Base-by-base conservation (phyloP, 2,329 filamentous ascomycete genomes). In the Neopestalotiopsis sp. region DNA sequence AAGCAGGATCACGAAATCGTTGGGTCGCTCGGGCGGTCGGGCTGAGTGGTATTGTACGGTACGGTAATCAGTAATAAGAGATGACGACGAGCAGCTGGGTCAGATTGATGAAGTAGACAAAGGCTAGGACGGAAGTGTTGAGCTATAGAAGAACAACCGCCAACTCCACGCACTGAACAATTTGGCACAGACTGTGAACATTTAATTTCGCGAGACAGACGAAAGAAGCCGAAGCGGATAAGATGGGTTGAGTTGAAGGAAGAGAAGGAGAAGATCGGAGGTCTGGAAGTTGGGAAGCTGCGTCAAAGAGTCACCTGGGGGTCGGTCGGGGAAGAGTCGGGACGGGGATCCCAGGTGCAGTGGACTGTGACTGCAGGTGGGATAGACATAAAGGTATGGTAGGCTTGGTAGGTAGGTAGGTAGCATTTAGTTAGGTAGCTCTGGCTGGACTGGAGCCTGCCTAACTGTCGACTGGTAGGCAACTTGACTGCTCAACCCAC, bases 201-300 rank as follows among this genome's bases (percentile, higher is more conserved):
- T 65, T 65, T 49, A 65, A 65, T 45, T n/a, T 34, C 28, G 34
- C 59, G 32, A 62, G 59, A 30, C 32, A 53, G 59, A 40, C 14
- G 17, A 30, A 34, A 59, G 30, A 61, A 30, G n/a, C 32, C 14
- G 30, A 62, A n/a, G 30, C 34, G 20, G 34, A n/a, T 59, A 56
- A 56, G 17, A 59, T 17, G n/a, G 59, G 32, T 28, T 28, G 24
- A 12, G 59, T 34, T 24, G 59, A 28, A 49, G 14, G 17, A 53
- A n/a, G n/a, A 53, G 45, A n/a, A 53, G 45, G n/a, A 49, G 42
- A 53, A 53, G 45, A 53, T n/a, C 17, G 20, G 45, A 53, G 10
- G 45, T 17, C 45, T 20, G 17, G 45, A 53, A 53, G 17, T 24
- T 53, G 45, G 45, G 14, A 53, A 53, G 45, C 17, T 53, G 45